Conservation (phyloP, 345 rosid genomes). For the Lagerstroemia speciosa region DNA sequence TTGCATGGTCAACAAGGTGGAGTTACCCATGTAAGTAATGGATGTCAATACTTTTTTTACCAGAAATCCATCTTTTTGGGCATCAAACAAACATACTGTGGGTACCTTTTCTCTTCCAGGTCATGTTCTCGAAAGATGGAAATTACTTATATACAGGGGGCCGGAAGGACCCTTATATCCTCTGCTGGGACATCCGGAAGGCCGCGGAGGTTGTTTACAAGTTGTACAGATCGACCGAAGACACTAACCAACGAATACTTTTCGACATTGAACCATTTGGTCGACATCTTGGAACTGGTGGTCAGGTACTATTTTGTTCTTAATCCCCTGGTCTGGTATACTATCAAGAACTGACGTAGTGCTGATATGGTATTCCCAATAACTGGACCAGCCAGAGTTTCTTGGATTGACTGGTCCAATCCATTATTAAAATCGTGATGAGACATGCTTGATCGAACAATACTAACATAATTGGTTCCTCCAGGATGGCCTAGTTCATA, state of each 20-base stretch:
- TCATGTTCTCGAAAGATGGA: constrained; percentile 91
- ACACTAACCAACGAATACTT: constrained; percentile 80
- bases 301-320: constrained; percentile 46
- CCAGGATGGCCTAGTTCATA: constrained; percentile 90
- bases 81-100: constrained; percentile 8
- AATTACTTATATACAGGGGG: constrained; percentile 88
- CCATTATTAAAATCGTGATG: neutral
- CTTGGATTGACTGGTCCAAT: neutral
- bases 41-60: constrained; percentile 1
- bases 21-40: constrained; percentile 70
- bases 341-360: neutral
- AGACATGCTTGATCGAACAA: neutral
- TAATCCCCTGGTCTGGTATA: neutral
- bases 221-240: constrained; percentile 76
- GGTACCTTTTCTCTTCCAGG: constrained; percentile 34
- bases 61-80: constrained; percentile 5
- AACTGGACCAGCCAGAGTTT: neutral
- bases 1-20: constrained; percentile 98
- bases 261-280: constrained; percentile 85
- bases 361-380: neutral
- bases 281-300: constrained; percentile 82
- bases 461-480: neutral
- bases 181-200: constrained; percentile 91
- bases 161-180: constrained; percentile 91
- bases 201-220: constrained; percentile 84